Conservation (phyloP, 2,329 filamentous ascomycete species). For the Fusarium fracticaudum region DNA sequence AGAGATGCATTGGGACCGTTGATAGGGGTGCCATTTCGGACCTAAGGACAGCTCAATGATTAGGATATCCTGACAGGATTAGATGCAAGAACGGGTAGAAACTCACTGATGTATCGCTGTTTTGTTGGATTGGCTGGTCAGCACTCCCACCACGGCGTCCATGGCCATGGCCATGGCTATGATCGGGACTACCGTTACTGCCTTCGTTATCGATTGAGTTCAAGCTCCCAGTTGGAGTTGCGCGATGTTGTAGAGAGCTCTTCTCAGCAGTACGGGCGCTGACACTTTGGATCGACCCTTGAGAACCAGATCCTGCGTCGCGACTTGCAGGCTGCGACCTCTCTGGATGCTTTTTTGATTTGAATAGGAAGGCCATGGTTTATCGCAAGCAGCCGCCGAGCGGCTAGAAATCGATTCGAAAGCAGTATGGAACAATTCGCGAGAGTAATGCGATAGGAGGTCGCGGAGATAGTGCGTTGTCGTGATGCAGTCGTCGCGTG, state of each 20-base stretch:
- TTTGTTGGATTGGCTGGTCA: conserved; percentile 57
- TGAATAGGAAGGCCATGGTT: conserved; percentile 84
- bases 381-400: conserved; percentile 51
- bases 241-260: conserved; percentile 60
- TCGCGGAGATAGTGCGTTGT: conserved; percentile 5
- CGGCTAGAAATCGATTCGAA: conserved; percentile 41
- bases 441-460: conserved; percentile 7
- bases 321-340: conserved; percentile 63
- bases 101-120: conserved; percentile 56
- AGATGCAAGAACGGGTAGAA: neutral
- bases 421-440: conserved; percentile 28
- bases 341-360: conserved; percentile 80
- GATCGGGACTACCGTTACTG: conserved; percentile 70
- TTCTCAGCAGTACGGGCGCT: conserved; percentile 63
- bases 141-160: conserved; percentile 62
- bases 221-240: conserved; percentile 80
- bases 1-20: conserved; percentile 77
- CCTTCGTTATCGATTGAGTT: conserved; percentile 73
- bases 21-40: conserved; percentile 62
- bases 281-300: conserved; percentile 60
- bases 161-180: conserved; percentile 58
- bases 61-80: conserved; percentile 10
- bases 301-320: conserved; percentile 59
- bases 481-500: conserved; percentile 32
- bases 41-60: conserved; percentile 48